A percentile compares a stretch with the other conserved stretches of the same genome.
Conservation (phyloP, 495 filamentous ascomycete species). For the Margaritispora aquatica region DNA sequence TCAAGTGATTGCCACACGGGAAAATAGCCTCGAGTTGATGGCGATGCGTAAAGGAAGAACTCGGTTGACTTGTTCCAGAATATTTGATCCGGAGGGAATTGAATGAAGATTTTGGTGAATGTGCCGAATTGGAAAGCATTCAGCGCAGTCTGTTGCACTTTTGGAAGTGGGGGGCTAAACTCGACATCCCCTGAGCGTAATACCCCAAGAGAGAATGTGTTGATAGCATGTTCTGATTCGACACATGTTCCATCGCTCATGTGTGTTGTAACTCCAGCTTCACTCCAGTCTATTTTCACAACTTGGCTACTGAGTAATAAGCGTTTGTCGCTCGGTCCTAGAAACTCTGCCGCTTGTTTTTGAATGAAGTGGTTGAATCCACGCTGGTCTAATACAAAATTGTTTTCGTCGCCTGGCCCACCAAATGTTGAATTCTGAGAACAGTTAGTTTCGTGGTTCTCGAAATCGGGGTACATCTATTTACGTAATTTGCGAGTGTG, state of each 20-base stretch:
- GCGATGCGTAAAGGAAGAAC: slow-evolving; percentile 65
- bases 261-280: slow-evolving; percentile 42
- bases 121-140: slow-evolving; percentile 66
- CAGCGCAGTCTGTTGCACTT: slow-evolving; percentile 62
- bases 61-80: slow-evolving; percentile 66
- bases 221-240: slow-evolving; percentile 42
- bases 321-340: slow-evolving; percentile 48
- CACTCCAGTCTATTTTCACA: slow-evolving; percentile 47
- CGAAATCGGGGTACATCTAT: background rate
- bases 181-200: slow-evolving; percentile 56
- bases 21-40: slow-evolving; percentile 55
- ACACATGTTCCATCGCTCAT: slow-evolving; percentile 53
- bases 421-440: slow-evolving; percentile 32
- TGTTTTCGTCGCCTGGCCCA: slow-evolving; percentile 48
- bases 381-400: slow-evolving; percentile 59
- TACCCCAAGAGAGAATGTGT: slow-evolving; percentile 50
- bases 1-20: slow-evolving; percentile 66
- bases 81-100: slow-evolving; percentile 51
- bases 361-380: slow-evolving; percentile 60
- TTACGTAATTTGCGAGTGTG: background rate
- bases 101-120: slow-evolving; percentile 75
- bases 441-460: background rate
- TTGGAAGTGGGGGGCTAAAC: slow-evolving; percentile 56
- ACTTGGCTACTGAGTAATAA: slow-evolving; percentile 55
- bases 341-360: slow-evolving; percentile 56